A percentile compares a stretch with the other conserved stretches of the same genome.
These are phyloP conservation scores for Brassica nigra DNA, from an alignment of 345 rosid genomes.

Conservation along the genomic window DNA sequence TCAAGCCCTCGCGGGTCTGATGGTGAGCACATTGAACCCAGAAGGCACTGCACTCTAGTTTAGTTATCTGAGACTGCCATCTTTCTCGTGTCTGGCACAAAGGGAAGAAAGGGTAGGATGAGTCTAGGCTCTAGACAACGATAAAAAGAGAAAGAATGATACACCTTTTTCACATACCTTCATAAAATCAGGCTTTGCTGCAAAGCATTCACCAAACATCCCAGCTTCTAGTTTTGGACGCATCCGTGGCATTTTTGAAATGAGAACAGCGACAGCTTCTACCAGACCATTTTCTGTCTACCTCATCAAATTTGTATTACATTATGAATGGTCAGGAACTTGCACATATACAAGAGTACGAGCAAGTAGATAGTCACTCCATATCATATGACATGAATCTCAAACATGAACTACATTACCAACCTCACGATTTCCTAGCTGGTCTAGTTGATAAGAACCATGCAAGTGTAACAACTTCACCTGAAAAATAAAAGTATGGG, in stretches of 20 bases:
- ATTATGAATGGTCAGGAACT: slow-evolving; percentile 11
- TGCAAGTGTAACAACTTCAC: slow-evolving; percentile 85
- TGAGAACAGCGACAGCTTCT: slow-evolving; percentile 89
- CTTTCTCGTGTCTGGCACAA: slow-evolving; percentile 80
- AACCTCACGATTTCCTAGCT: slow-evolving; percentile 87
- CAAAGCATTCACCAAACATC: slow-evolving; percentile 79
- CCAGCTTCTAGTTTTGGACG: slow-evolving; percentile 66
- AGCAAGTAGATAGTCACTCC: slow-evolving; percentile 11
- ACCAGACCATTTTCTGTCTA: slow-evolving; percentile 96
- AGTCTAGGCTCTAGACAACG: slow-evolving; percentile 6
- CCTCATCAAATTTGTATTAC: slow-evolving; percentile 34
- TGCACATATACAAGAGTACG: slow-evolving; percentile 8
- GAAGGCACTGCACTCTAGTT: slow-evolving; percentile 79
- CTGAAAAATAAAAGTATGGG: slow-evolving; percentile 45
- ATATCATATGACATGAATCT: slow-evolving; percentile 23
- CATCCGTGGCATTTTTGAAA: slow-evolving; percentile 94
- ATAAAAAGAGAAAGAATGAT: slow-evolving; percentile 11
- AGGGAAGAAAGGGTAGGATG: not conserved
- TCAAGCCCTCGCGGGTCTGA: slow-evolving; percentile 84
- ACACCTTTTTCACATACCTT: slow-evolving; percentile 59
- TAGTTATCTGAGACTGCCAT: slow-evolving; percentile 87
- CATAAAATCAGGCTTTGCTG: slow-evolving; percentile 86
- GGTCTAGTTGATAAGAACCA: slow-evolving; percentile 92
- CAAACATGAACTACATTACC: slow-evolving; percentile 36
- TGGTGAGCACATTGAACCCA: slow-evolving; percentile 89